Evolutionary conservation across 1,284 basidiomycete genomes (phyloP).

Genomic region (Ustilago lituana): DNA sequence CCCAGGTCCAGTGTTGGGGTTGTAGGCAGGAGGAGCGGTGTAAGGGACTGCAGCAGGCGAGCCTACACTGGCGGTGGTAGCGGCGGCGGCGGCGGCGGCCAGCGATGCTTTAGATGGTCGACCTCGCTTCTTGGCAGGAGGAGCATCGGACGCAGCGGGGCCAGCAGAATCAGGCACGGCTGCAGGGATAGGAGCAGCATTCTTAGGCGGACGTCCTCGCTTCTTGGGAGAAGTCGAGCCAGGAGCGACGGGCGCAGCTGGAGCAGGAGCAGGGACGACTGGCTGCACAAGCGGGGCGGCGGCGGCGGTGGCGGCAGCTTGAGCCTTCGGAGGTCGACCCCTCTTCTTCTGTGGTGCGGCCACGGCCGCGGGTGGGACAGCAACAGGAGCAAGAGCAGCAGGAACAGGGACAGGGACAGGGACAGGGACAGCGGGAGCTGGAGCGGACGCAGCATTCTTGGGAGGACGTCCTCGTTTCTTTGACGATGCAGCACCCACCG

Average conservation of each 20-base stretch:
- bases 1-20: neutral
- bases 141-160: neutral
- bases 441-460: conserved; percentile 14
- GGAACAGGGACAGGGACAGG: conserved; percentile 1
- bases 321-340: conserved; percentile 26
- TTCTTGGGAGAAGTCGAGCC: conserved; percentile 23
- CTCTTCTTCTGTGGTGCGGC: conserved; percentile 21
- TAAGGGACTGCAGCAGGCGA: neutral
- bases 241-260: conserved; percentile 6
- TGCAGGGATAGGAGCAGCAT: conserved; percentile 8
- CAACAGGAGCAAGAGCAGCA: conserved; percentile 1
- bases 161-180: conserved; percentile 5
- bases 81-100: conserved; percentile 13
- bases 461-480: conserved; percentile 40
- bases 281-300: too few relatives aligned
- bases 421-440: neutral
- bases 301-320: neutral
- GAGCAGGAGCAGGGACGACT: conserved; percentile 1
- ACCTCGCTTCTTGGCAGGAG: conserved; percentile 35
- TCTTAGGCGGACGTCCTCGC: conserved; percentile 32
- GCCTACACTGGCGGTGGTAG: conserved; percentile 2
- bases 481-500: conserved; percentile 5
- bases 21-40: neutral
- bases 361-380: neutral
- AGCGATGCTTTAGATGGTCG: conserved; percentile 38